These are phyloP conservation scores for Prototheca wickerhamii DNA, from an alignment of 163 green algal species.

Conservation along the genomic window DNA sequence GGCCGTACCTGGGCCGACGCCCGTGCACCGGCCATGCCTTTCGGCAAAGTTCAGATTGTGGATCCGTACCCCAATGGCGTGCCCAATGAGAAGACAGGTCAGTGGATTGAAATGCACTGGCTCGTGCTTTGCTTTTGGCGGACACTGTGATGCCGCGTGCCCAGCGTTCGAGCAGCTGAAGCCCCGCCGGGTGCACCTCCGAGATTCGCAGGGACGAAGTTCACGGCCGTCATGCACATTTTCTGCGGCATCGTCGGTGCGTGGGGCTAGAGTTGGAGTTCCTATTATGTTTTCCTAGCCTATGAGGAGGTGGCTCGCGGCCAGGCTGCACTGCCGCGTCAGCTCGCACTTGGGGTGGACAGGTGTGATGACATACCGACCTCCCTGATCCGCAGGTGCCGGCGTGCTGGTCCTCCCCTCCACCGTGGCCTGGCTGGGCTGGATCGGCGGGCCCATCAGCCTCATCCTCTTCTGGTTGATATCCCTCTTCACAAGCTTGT, in stretches of 20 bases:
- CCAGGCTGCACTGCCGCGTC: background rate
- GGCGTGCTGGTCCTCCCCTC: conserved; percentile 20
- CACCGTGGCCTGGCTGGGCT: conserved; percentile 24
- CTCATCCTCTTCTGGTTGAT: conserved; percentile 6
- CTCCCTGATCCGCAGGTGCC: conserved; percentile 2
- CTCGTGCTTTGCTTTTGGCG: background rate
- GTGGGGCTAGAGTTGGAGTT: background rate
- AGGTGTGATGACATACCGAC: background rate
- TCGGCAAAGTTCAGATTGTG: background rate
- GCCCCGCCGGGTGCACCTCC: background rate
- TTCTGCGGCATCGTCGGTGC: conserved; percentile 6
- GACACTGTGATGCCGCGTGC: background rate
- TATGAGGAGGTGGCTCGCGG: background rate
- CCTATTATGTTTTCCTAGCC: background rate
- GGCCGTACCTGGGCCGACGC: no score
- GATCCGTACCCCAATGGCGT: conserved; percentile 2
- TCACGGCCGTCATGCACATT: conserved; percentile 1
- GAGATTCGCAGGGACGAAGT: background rate
- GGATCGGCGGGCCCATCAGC: conserved; percentile 26
- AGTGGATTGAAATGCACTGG: background rate
- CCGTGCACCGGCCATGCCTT: no score
- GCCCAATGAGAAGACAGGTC: conserved; percentile 6
- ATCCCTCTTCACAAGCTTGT: background rate
- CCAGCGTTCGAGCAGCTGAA: background rate
- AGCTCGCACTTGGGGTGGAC: background rate